phyloP scores from a whole-genome alignment of 106 monocot species.

The Acorus gramineus region DNA sequence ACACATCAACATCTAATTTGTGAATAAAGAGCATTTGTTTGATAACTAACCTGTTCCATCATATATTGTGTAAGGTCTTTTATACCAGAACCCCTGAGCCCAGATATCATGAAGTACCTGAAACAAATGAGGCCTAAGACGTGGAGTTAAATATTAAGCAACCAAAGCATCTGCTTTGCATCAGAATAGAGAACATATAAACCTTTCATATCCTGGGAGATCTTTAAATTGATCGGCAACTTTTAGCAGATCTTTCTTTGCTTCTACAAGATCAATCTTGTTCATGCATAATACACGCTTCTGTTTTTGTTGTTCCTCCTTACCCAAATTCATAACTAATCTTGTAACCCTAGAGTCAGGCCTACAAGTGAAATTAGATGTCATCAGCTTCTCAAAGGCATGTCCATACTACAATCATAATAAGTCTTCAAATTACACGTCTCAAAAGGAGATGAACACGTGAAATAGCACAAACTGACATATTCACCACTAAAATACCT shows the following conservation, averaged over 20 bases:
- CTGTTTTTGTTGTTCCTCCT: conserved; percentile 42
- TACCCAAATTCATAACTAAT: conserved; percentile 76
- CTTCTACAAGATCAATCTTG: conserved; percentile 83
- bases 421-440: too few species aligned
- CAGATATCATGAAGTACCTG: conserved; percentile 97
- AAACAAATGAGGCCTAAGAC: conserved; percentile 4
- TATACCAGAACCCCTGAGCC: conserved; percentile 86
- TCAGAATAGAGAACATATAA: conserved; percentile 2
- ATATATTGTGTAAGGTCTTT: conserved; percentile 74
- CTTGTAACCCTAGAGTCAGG: conserved; percentile 70
- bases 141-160: neutral
- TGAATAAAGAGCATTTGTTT: too few species aligned
- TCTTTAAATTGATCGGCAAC: conserved; percentile 89
- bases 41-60: conserved; percentile 59
- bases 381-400: neutral
- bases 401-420: too few species aligned
- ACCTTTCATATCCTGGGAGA: conserved; percentile 90
- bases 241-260: conserved; percentile 83
- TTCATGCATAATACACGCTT: conserved; percentile 94
- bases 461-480: too few species aligned
- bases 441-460: too few species aligned
- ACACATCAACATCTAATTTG: too few species aligned
- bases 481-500: too few species aligned
- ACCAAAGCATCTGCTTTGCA: neutral
- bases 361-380: conserved; percentile 17